Percentiles rank a stretch among this genome's conserved stretches.
These are phyloP conservation scores for Pistacia integerrima DNA, from an alignment of 345 rosid species.

Conservation along the genomic window DNA sequence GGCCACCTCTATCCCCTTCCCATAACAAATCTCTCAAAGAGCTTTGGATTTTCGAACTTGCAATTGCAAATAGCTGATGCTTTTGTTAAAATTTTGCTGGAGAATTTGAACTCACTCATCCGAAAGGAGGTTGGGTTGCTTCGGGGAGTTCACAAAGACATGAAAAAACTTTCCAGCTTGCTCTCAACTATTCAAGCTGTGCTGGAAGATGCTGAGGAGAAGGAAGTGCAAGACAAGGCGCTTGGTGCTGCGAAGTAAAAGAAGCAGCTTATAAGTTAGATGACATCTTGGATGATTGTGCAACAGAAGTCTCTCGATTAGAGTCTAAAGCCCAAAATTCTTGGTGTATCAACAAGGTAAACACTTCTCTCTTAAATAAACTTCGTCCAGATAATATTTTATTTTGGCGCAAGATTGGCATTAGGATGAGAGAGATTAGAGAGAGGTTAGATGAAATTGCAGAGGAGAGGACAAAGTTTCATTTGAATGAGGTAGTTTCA, in stretches of 20 bases:
- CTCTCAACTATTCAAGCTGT: too few relatives aligned
- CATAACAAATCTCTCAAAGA: too few relatives aligned
- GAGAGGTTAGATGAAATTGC: slow-evolving; percentile 13
- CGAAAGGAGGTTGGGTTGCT: too few relatives aligned
- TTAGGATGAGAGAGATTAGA: not conserved
- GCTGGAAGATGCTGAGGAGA: not conserved
- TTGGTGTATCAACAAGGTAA: not conserved
- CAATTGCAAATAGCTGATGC: too few relatives aligned
- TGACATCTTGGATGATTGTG: slow-evolving; percentile 1
- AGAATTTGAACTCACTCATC: too few relatives aligned
- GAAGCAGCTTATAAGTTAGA: not conserved
- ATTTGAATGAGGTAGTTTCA: not conserved
- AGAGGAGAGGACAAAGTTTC: slow-evolving; percentile 3
- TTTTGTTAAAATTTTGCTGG: too few relatives aligned
- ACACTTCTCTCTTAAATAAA: not conserved
- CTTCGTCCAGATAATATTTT: not conserved
- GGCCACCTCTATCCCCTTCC: too few relatives aligned
- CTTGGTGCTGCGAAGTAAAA: too few relatives aligned
- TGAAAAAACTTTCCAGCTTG: too few relatives aligned
- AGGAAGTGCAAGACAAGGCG: not conserved
- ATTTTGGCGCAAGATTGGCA: not conserved
- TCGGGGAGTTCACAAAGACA: too few relatives aligned
- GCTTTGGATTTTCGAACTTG: too few relatives aligned
- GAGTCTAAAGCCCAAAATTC: not conserved
- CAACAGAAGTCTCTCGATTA: not conserved